A percentile compares a stretch with the other conserved stretches of the same genome.
Evolutionary conservation across 495 filamentous ascomycete species (phyloP).

Genomic region (Xylaria longipes): DNA sequence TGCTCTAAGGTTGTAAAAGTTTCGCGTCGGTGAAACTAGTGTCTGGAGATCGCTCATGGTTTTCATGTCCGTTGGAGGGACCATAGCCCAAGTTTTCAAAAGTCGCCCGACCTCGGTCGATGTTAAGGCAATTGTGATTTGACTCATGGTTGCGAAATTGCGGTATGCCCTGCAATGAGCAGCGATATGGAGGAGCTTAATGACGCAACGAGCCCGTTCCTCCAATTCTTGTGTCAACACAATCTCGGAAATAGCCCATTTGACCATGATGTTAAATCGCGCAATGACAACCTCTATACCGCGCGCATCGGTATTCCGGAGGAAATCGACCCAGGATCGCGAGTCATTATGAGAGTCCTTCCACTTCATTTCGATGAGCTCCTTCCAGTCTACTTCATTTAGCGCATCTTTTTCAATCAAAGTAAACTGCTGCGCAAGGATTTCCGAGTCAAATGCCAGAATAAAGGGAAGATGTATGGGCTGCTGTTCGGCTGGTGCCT

Average conservation of each 20-base stretch:
- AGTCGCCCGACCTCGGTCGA: constrained; percentile 81
- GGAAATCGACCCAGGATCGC: constrained; percentile 90
- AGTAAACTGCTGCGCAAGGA: constrained; percentile 92
- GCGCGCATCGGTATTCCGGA: constrained; percentile 77
- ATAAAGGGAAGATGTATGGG: constrained; percentile 85
- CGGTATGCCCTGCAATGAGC: constrained; percentile 81
- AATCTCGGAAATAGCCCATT: constrained; percentile 94
- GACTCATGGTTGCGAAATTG: constrained; percentile 97
- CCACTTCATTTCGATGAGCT: constrained; percentile 94
- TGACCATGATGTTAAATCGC: constrained; percentile 96
- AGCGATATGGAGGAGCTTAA: constrained; percentile 93
- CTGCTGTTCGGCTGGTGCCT: constrained; percentile 37
- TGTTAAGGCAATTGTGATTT: constrained; percentile 89
- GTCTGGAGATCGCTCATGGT: constrained; percentile 81
- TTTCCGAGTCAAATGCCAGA: constrained; percentile 86
- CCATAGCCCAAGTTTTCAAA: constrained; percentile 78
- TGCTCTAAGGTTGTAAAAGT: constrained; percentile 86
- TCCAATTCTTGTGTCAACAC: constrained; percentile 81
- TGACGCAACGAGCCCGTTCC: constrained; percentile 82
- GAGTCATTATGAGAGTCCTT: constrained; percentile 69
- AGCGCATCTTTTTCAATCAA: constrained; percentile 95
- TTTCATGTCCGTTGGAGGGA: constrained; percentile 71
- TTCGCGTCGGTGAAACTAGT: constrained; percentile 84
- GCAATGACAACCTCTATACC: constrained; percentile 96
- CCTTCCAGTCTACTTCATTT: constrained; percentile 96